Conservation (phyloP, 192 early-diverging fungal genomes). For the Lobosporangium transversale region DNA sequence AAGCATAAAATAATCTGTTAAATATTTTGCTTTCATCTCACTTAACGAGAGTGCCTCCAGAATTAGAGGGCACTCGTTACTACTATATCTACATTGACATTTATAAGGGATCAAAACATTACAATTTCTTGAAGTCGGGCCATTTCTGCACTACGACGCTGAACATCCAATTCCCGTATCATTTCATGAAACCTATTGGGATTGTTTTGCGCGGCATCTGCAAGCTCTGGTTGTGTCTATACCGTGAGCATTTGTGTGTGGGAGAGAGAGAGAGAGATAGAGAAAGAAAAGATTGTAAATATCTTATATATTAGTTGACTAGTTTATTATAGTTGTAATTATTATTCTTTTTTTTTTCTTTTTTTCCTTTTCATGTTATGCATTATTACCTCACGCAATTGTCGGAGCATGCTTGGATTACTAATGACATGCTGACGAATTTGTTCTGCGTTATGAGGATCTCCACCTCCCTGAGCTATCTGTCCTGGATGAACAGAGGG, state of each 20-base stretch:
- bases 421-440: conserved; percentile 73
- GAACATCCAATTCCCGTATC: conserved; percentile 67
- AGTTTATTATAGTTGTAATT: too few species aligned
- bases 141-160: conserved; percentile 64
- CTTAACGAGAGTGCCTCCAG: too few species aligned
- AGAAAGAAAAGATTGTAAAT: background rate
- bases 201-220: conserved; percentile 69
- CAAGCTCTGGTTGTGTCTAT: conserved; percentile 73
- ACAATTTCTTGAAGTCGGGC: conserved; percentile 60
- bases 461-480: conserved; percentile 37
- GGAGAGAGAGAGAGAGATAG: conserved; percentile 13
- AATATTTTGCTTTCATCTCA: background rate
- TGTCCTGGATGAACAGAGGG: conserved; percentile 24
- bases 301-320: background rate
- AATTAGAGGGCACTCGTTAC: too few species aligned
- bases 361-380: conserved; percentile 7
- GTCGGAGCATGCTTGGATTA: conserved; percentile 64
- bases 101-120: conserved; percentile 1
- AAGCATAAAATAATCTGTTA: background rate
- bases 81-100: too few species aligned
- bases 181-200: conserved; percentile 71
- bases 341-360: background rate
- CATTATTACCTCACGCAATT: conserved; percentile 64
- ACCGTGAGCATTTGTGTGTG: background rate
- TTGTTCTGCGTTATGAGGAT: conserved; percentile 56